A percentile compares a stretch with the other conserved stretches of the same genome.
phyloP scores from a whole-genome alignment of 148 eudicot genomes.

The Beta vulgaris region DNA sequence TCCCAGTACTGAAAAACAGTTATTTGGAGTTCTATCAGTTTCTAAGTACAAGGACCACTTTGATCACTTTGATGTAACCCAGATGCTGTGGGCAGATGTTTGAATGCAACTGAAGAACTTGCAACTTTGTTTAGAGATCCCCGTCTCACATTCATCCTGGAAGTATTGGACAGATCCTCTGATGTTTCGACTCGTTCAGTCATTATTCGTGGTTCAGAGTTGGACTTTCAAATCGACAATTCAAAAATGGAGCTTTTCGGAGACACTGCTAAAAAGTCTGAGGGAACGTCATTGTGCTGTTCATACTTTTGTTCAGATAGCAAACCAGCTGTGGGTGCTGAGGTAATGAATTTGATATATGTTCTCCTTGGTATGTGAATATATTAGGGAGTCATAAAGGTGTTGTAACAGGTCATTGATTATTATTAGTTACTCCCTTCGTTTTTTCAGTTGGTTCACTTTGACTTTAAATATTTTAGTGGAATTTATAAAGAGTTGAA shows the following conservation, averaged over 20 bases:
- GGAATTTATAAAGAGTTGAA: no score
- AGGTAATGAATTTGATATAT: conserved; percentile 50
- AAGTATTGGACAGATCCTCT: conserved; percentile 36
- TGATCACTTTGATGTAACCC: conserved; percentile 23
- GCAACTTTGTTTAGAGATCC: conserved; percentile 58
- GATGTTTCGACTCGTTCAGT: conserved; percentile 46
- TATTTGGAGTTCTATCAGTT: conserved; percentile 1
- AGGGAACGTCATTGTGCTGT: conserved; percentile 38
- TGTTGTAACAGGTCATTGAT: neutral
- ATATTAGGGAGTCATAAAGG: neutral
- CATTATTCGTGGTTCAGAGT: conserved; percentile 53
- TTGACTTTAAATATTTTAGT: no score
- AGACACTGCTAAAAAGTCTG: conserved; percentile 29
- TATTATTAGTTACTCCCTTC: neutral
- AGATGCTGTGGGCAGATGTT: conserved; percentile 56
- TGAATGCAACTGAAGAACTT: conserved; percentile 50
- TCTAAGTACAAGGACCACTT: conserved; percentile 10
- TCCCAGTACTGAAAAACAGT: neutral
- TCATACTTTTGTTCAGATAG: conserved; percentile 55
- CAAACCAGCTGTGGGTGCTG: conserved; percentile 42
- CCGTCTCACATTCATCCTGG: conserved; percentile 53
- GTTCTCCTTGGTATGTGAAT: neutral
- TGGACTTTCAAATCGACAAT: conserved; percentile 43
- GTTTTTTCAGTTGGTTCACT: no score
- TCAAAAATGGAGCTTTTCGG: conserved; percentile 32